phyloP scores from a whole-genome alignment of 371 early-diverging fungal genomes.

The Mucor piriformis region DNA sequence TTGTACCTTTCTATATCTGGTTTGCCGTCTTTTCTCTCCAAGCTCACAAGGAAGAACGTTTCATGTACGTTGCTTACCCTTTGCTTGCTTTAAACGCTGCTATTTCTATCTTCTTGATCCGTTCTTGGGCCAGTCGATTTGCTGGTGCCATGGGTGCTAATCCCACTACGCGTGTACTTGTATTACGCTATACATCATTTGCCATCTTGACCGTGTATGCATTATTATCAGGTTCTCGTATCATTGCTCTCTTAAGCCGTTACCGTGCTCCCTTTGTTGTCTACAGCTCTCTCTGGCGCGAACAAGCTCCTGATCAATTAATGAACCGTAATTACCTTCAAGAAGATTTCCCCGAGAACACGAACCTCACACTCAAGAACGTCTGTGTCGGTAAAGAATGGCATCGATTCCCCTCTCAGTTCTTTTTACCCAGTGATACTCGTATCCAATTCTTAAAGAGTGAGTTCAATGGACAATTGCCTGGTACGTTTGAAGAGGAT shows the following conservation, averaged over 20 bases:
- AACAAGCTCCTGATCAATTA: constrained; percentile 34
- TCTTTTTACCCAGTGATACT: constrained; percentile 76
- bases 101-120: constrained; percentile 63
- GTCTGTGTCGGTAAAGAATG: constrained; percentile 95
- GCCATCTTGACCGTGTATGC: constrained; percentile 43
- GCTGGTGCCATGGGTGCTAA: constrained; percentile 39
- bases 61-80: constrained; percentile 93
- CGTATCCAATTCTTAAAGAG: constrained; percentile 65
- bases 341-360: constrained; percentile 36
- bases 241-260: constrained; percentile 58
- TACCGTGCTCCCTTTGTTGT: constrained; percentile 72
- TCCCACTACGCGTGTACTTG: constrained; percentile 31
- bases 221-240: constrained; percentile 65
- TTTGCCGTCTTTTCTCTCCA: constrained; percentile 79
- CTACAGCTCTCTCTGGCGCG: constrained; percentile 51
- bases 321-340: constrained; percentile 37
- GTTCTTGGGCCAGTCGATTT: constrained; percentile 39
- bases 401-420: constrained; percentile 93
- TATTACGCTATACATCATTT: constrained; percentile 40
- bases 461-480: constrained; percentile 69
- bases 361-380: constrained; percentile 29
- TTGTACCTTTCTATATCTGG: constrained; percentile 77
- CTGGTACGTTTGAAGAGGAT: constrained; percentile 63
- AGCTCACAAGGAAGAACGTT: constrained; percentile 97
- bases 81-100: constrained; percentile 81